Conservation (phyloP, 2,329 filamentous ascomycete genomes). For the Penicillium paneum region DNA sequence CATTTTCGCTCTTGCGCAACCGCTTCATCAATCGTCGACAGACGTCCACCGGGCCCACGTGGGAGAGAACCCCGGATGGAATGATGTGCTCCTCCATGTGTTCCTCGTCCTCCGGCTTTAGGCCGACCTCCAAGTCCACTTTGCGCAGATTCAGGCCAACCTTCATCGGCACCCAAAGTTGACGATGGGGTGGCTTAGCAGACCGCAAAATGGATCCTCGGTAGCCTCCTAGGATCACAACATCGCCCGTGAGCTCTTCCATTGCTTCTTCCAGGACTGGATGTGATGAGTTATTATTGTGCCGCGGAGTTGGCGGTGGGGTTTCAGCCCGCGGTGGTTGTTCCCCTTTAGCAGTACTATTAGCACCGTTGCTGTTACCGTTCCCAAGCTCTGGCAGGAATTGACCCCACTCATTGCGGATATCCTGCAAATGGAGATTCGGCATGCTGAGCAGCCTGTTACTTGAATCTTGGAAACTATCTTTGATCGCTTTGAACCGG, state of each 20-base stretch:
- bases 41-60: conserved; percentile 90
- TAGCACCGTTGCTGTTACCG: conserved; percentile 9
- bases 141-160: conserved; percentile 88
- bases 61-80: conserved; percentile 81
- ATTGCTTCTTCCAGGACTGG: conserved; percentile 58
- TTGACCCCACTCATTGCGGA: conserved; percentile 37
- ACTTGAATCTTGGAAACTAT: conserved; percentile 79
- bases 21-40: conserved; percentile 77
- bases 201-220: conserved; percentile 85
- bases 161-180: conserved; percentile 92
- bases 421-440: conserved; percentile 41
- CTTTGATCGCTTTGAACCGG: conserved; percentile 82
- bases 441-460: conserved; percentile 59
- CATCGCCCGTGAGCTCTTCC: conserved; percentile 71
- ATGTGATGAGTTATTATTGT: conserved; percentile 31
- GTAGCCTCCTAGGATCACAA: conserved; percentile 88
- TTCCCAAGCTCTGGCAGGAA: conserved; percentile 31
- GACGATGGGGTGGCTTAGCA: conserved; percentile 75
- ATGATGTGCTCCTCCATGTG: conserved; percentile 79
- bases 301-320: conserved; percentile 19
- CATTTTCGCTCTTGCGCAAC: conserved; percentile 70
- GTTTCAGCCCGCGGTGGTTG: conserved; percentile 3
- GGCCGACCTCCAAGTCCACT: conserved; percentile 82
- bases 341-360: conserved; percentile 11
- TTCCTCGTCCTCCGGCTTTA: conserved; percentile 78